Evolutionary conservation across 2,329 filamentous ascomycete species (phyloP).

Genomic region (Didymella sp.): DNA sequence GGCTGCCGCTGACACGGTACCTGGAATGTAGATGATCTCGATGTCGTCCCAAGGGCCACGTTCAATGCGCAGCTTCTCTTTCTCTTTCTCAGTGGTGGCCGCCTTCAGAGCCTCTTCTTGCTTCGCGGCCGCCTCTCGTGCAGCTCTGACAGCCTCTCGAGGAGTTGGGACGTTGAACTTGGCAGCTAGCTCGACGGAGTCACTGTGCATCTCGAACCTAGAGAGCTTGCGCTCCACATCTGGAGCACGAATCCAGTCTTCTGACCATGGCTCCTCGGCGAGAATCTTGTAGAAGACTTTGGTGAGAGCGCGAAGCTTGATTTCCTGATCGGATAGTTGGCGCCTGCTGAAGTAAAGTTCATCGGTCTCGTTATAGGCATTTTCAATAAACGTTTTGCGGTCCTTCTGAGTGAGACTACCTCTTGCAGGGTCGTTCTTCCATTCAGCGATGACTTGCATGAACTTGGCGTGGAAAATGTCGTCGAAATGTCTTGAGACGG

Average conservation of each 20-base stretch:
- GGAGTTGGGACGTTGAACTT: constrained; percentile 39
- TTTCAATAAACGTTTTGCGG: constrained; percentile 45
- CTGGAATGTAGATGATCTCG: constrained; percentile 49
- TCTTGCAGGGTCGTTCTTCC: constrained; percentile 40
- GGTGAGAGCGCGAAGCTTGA: constrained; percentile 47
- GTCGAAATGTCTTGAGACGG: constrained; percentile 39
- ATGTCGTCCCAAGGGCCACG: constrained; percentile 48
- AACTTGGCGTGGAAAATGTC: constrained; percentile 47
- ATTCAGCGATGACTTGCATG: constrained; percentile 43
- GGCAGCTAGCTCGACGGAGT: constrained; percentile 42
- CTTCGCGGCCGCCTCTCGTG: constrained; percentile 33
- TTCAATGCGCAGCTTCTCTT: constrained; percentile 31
- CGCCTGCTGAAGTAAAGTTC: constrained; percentile 39
- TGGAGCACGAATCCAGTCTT: constrained; percentile 48
- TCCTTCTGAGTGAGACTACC: constrained; percentile 41
- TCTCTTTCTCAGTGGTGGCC: constrained; percentile 19
- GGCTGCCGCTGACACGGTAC: constrained; percentile 47
- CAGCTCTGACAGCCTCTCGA: constrained; percentile 44
- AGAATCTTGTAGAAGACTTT: constrained; percentile 49
- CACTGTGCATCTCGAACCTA: constrained; percentile 49
- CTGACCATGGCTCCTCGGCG: constrained; percentile 49
- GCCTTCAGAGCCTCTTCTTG: constrained; percentile 27
- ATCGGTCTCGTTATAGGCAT: constrained; percentile 42
- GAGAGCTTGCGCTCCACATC: constrained; percentile 50
- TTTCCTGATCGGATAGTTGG: constrained; percentile 39